Evolutionary conservation across 257 asterid species (phyloP).

Genomic region (Solanum clarkiae): DNA sequence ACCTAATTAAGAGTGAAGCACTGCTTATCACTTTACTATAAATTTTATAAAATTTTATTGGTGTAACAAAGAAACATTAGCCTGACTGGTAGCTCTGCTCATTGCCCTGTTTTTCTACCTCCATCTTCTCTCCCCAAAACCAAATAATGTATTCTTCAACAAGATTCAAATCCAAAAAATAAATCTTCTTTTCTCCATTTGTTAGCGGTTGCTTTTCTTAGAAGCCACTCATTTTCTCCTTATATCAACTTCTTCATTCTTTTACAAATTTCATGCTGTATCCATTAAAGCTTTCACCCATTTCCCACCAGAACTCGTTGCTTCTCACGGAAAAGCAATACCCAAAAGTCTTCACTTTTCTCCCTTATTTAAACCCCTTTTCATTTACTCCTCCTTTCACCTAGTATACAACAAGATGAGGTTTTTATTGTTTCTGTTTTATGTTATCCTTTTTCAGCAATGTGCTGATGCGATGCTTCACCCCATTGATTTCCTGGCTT

Average conservation of each 20-base stretch:
- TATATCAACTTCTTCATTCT: neutral
- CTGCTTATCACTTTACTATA: too few relatives aligned
- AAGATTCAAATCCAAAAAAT: neutral
- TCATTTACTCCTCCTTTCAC: neutral
- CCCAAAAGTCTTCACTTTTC: neutral
- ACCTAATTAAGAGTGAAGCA: too few relatives aligned
- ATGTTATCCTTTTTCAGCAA: conserved; percentile 3
- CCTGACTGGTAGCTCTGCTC: neutral
- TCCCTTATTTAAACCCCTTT: conserved; percentile 17
- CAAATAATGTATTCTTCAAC: neutral
- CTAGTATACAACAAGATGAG: neutral
- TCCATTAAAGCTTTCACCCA: conserved; percentile 40
- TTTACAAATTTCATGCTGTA: conserved; percentile 23
- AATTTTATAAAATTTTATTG: too few relatives aligned
- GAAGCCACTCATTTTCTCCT: conserved; percentile 31
- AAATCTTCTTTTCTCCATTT: neutral
- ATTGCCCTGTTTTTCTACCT: neutral
- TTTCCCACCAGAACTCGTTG: conserved; percentile 12
- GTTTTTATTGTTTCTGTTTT: neutral
- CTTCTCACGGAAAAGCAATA: conserved; percentile 35
- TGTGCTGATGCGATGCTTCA: conserved; percentile 38
- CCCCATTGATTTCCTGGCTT: conserved; percentile 80
- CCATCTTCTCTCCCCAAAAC: neutral
- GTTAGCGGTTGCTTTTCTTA: conserved; percentile 36
- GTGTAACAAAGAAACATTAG: neutral